phyloP scores from a whole-genome alignment of 2,329 filamentous ascomycete species.

The Furcasterigmium sp. region DNA sequence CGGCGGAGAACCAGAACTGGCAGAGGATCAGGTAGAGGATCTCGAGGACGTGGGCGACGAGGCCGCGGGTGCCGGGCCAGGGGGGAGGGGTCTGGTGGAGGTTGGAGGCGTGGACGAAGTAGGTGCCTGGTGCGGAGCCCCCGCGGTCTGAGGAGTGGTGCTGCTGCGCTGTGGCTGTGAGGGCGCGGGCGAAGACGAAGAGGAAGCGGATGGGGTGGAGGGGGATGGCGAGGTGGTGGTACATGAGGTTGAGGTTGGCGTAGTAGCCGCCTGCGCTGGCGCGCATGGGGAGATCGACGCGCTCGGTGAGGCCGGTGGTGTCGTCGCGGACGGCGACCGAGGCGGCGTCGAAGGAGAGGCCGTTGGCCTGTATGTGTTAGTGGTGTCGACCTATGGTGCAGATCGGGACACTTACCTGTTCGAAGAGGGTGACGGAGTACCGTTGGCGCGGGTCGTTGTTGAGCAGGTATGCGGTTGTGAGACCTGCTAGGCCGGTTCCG shows the following conservation, averaged over 20 bases:
- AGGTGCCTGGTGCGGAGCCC: slow-evolving; percentile 22
- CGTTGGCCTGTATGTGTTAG: slow-evolving; percentile 18
- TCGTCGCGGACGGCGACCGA: slow-evolving; percentile 29
- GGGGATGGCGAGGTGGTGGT: slow-evolving; percentile 44
- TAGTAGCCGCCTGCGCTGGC: slow-evolving; percentile 42
- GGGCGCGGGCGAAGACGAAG: slow-evolving; percentile 41
- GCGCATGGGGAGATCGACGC: slow-evolving; percentile 33
- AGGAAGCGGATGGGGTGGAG: slow-evolving; percentile 47
- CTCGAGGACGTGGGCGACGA: slow-evolving; percentile 36
- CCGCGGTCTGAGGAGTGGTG: background rate
- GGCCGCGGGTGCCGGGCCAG: slow-evolving; percentile 28
- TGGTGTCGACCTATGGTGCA: background rate
- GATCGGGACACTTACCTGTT: slow-evolving; percentile 22
- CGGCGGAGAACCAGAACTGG: slow-evolving; percentile 48
- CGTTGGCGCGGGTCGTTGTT: slow-evolving; percentile 21
- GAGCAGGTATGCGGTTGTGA: slow-evolving; percentile 28
- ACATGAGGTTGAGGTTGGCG: slow-evolving; percentile 48
- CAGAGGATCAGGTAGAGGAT: slow-evolving; percentile 38
- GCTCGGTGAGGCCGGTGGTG: slow-evolving; percentile 21
- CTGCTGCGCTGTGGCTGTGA: slow-evolving; percentile 2
- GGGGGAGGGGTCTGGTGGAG: slow-evolving; percentile 41
- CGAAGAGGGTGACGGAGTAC: slow-evolving; percentile 28
- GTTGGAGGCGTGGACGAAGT: slow-evolving; percentile 51
- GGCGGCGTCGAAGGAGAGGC: slow-evolving; percentile 30
- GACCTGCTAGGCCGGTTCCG: slow-evolving; percentile 30